A percentile compares a stretch with the other conserved stretches of the same genome.
phyloP scores from a whole-genome alignment of 2,329 filamentous ascomycete species.

The Pyrenochaeta sp. region DNA sequence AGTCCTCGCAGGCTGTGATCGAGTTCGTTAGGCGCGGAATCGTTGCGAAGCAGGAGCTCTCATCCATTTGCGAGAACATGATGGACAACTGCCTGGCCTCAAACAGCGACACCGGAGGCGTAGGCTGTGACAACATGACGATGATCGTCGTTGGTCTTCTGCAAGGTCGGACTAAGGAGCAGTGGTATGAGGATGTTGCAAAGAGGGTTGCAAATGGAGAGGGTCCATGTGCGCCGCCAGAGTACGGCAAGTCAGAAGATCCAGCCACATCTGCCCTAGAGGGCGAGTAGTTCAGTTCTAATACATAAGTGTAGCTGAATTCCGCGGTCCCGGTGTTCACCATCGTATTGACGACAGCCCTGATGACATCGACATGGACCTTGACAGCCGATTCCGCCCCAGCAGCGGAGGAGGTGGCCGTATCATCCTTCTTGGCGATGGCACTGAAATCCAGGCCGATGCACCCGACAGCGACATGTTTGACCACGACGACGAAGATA shows the following conservation, averaged over 20 bases:
- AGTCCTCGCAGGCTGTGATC: constrained; percentile 95
- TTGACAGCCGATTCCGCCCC: constrained; percentile 71
- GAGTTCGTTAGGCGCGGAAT: constrained; percentile 98
- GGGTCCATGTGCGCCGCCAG: constrained; percentile 95
- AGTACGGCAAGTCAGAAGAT: constrained; percentile 87
- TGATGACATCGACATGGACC: constrained; percentile 75
- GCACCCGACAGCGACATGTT: constrained; percentile 93
- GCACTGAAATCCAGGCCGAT: constrained; percentile 89
- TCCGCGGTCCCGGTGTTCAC: constrained; percentile 59
- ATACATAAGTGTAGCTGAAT: constrained; percentile 55
- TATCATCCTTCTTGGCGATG: constrained; percentile 94
- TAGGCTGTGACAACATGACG: constrained; percentile 99
- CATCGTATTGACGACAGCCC: constrained; percentile 59
- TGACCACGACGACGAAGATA: constrained; percentile 85
- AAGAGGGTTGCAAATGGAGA: constrained; percentile 95
- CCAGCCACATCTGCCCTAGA: constrained; percentile 43
- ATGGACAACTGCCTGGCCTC: constrained; percentile 99
- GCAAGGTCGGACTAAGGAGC: constrained; percentile 89
- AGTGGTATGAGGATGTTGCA: constrained; percentile 97
- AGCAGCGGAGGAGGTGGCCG: constrained; percentile 72
- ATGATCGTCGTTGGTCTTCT: constrained; percentile 92
- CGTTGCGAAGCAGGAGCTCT: constrained; percentile 91
- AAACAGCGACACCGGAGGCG: constrained; percentile 96
- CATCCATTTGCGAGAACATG: constrained; percentile 99
- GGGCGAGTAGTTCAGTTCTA: constrained; percentile 46